Evolutionary conservation across 2,329 filamentous ascomycete genomes (phyloP), one percentile per base, ranked within the genome.

Genomic region (Bipolaris cookei): DNA sequence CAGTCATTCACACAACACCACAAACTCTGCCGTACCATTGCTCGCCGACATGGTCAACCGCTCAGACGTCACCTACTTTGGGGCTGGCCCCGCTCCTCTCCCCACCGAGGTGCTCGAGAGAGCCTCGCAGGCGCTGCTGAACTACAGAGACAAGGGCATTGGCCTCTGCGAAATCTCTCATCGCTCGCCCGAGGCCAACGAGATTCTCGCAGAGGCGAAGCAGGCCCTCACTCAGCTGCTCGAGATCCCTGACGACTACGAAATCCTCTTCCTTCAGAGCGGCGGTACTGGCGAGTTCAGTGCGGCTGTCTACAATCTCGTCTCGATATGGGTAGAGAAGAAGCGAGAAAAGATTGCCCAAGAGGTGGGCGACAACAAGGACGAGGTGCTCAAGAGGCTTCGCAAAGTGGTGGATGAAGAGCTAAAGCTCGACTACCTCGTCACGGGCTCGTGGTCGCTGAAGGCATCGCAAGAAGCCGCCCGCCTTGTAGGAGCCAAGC

Each of bases 131-230:
- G 90, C 90, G 1, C 87, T 98, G 4, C 78, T 96, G 63, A 90
- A 97, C 82, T 96, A 87, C 81, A 82, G 94, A 44, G 82, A 86
- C 74, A 91, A 87, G 37, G 94, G 94, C 56, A 83, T 97, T 52
- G 92, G 92, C 50, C 84, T 97, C 41, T 91, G 90, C 62, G 94
- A 98, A 78, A 91, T 96, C 75, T 94, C 90, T 8, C 94, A 98
- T 77, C 90, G 94, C 63, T 96, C 91, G 13, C 82, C 86, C 59
- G 84, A 90, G 42, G 94, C 94, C 23, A 85, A 86, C 62, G 85
- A 88, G 61, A 92, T 98, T 69, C 85, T 98, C 65, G 88, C 90
- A 61, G 84, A 90, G 63, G 85, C 91, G 61, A 95, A 96, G 76
- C 84, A 86, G 32, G 87, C 90, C 61, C 84, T 98, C 10, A 83